Conservation (phyloP, 345 rosid genomes). For the Sonneratia caseolaris region DNA sequence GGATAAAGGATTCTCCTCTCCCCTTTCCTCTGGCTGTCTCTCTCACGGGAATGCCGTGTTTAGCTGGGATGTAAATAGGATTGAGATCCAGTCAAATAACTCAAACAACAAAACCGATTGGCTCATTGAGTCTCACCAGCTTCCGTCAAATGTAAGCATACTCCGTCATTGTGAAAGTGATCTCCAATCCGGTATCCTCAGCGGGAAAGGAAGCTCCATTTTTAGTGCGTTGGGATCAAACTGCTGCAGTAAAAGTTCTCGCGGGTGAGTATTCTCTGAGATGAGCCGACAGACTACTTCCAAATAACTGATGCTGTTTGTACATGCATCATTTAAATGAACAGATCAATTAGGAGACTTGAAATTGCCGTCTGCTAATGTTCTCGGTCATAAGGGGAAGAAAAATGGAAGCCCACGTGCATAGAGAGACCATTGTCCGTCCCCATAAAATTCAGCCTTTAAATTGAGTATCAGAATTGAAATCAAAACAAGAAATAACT, state of each 20-base stretch:
- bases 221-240: not conserved
- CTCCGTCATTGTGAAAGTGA: not conserved
- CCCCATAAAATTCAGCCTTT: slow-evolving; percentile 5
- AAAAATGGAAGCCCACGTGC: slow-evolving; percentile 14
- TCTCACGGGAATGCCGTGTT: slow-evolving; percentile 60
- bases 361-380: slow-evolving; percentile 37
- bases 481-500: not conserved
- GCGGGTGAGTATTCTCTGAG: not conserved
- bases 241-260: not conserved
- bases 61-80: slow-evolving; percentile 42
- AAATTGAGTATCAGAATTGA: slow-evolving; percentile 1
- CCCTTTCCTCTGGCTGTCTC: slow-evolving; percentile 30
- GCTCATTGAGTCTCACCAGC: slow-evolving; percentile 9
- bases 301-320: slow-evolving; percentile 10
- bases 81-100: slow-evolving; percentile 10
- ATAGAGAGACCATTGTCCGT: slow-evolving; percentile 10
- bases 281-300: slow-evolving; percentile 2
- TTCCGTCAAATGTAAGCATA: not conserved
- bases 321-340: not conserved
- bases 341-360: slow-evolving; percentile 13
- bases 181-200: not conserved
- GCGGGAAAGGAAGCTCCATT: not conserved
- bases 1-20: slow-evolving; percentile 12
- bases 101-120: not conserved
- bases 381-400: slow-evolving; percentile 15